These are phyloP conservation scores for Psilocybe cubensis DNA, from an alignment of 768 basidiomycete species.

Conservation along the genomic window DNA sequence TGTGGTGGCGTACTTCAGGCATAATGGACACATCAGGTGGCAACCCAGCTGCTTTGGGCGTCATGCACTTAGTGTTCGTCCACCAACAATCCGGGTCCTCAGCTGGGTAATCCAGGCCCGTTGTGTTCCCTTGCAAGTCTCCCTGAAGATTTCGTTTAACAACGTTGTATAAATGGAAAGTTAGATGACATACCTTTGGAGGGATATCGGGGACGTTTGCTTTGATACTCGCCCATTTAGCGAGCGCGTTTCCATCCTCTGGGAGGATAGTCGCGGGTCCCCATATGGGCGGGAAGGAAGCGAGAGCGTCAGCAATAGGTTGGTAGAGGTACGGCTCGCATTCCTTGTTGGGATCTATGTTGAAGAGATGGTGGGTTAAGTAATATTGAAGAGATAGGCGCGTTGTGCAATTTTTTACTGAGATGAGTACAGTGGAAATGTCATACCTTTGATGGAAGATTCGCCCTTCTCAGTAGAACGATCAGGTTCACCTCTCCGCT, in stretches of 20 bases:
- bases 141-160: conserved; percentile 13
- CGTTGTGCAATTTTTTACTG: neutral
- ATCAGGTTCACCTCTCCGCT: conserved; percentile 17
- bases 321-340: conserved; percentile 48
- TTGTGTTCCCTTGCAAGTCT: conserved; percentile 31
- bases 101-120: conserved; percentile 34
- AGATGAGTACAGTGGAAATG: neutral
- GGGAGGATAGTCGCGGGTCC: conserved; percentile 44
- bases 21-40: conserved; percentile 45
- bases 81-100: conserved; percentile 61
- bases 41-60: conserved; percentile 48
- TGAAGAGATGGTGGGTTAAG: neutral
- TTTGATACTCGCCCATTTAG: conserved; percentile 47
- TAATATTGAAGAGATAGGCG: neutral
- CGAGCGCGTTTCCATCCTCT: conserved; percentile 44
- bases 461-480: conserved; percentile 38
- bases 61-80: conserved; percentile 45
- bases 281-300: conserved; percentile 50
- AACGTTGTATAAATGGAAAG: neutral
- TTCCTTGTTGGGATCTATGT: conserved; percentile 28
- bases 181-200: conserved; percentile 36
- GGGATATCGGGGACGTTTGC: conserved; percentile 49
- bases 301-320: conserved; percentile 32
- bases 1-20: conserved; percentile 44
- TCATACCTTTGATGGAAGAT: conserved; percentile 39